Evolutionary conservation across 2,329 filamentous ascomycete species (phyloP), one percentile per base, ranked within the genome.

Genomic region (Paecilomyces sp.): DNA sequence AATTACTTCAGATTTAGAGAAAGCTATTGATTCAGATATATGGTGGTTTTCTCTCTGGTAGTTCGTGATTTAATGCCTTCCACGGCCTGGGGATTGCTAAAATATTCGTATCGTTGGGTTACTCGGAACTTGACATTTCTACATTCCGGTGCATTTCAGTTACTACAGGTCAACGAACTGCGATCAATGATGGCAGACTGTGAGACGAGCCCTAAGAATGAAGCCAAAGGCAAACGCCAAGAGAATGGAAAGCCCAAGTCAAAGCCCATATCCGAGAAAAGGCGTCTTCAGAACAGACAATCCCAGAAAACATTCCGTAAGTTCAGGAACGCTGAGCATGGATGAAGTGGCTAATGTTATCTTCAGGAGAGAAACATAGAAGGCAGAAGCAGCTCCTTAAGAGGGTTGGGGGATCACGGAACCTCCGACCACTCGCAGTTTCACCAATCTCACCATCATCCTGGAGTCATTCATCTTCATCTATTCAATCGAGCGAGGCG

Each of bases 201-300:
- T n/a, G n/a, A 47, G 41, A 47, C 18, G 15, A 8, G 9, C 9
- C 7, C 41, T 22, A 47, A 47, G 41, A 47, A 33, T 9, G 31
- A 33, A 33, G 15, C 1, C 41, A 47, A 3, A 18, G n/a, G n/a
- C 41, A 47, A 47, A n/a, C 41, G 15, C 8, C 15, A 47, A 18
- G 22, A 53, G 28, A 53, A 53, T 3, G 28, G n/a, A 53, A 53
- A 53, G 24, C 51, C 24, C 7, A 18, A 30, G 22, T 30, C 51
- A 13, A 53, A 53, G 28, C 51, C 51, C 13, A 53, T 65, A 24
- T 64, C 63, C 22, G 63, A 63, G n/a, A 62, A 62, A n/a, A 54
- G 63, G 28, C 33, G 62, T 12, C 57, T 63, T 34, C 63, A 65
- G 55, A 65, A 65, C 22, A 62, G 63, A 15, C 61, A 60, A 8